Percentiles rank a stretch among this genome's conserved stretches.
phyloP scores from a whole-genome alignment of 192 early-diverging fungal genomes.

The Podila minutissima region DNA sequence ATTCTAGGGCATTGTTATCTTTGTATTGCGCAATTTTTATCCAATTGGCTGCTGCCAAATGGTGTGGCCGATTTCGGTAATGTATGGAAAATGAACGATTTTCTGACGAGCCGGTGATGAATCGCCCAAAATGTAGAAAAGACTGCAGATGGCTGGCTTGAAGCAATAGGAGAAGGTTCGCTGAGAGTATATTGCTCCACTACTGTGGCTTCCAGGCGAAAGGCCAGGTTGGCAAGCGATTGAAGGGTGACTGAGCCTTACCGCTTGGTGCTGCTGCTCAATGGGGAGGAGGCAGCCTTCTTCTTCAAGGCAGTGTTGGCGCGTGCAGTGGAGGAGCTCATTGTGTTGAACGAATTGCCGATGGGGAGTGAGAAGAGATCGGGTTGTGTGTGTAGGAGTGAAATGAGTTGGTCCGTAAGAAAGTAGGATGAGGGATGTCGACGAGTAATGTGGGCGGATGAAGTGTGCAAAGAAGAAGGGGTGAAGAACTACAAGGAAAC shows the following conservation, averaged over 20 bases:
- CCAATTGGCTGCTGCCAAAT: not conserved
- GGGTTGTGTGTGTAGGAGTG: not conserved
- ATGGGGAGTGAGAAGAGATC: too few relatives aligned
- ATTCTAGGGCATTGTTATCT: not conserved
- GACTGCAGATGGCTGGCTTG: too few relatives aligned
- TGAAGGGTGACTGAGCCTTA: slow-evolving; percentile 1
- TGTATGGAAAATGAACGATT: too few relatives aligned
- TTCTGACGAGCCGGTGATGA: too few relatives aligned
- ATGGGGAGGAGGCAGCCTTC: slow-evolving; percentile 25
- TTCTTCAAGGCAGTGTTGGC: slow-evolving; percentile 29
- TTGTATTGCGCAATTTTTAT: slow-evolving; percentile 1
- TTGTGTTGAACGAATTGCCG: slow-evolving; percentile 21
- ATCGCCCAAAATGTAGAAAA: too few relatives aligned
- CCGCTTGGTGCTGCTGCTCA: slow-evolving; percentile 49
- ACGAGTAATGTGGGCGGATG: slow-evolving; percentile 14
- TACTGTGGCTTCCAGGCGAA: too few relatives aligned
- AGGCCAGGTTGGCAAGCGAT: too few relatives aligned
- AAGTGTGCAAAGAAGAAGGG: slow-evolving; percentile 16
- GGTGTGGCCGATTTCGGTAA: too few relatives aligned
- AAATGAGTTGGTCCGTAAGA: slow-evolving; percentile 12
- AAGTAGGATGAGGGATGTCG: slow-evolving; percentile 4
- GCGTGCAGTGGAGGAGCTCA: slow-evolving; percentile 43
- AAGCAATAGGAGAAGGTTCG: too few relatives aligned
- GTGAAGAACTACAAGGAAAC: not conserved
- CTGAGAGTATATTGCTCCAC: too few relatives aligned